Percentiles rank a stretch among this genome's conserved stretches.
Conservation (phyloP, 208 protist species). For the Lotmaria passim region DNA sequence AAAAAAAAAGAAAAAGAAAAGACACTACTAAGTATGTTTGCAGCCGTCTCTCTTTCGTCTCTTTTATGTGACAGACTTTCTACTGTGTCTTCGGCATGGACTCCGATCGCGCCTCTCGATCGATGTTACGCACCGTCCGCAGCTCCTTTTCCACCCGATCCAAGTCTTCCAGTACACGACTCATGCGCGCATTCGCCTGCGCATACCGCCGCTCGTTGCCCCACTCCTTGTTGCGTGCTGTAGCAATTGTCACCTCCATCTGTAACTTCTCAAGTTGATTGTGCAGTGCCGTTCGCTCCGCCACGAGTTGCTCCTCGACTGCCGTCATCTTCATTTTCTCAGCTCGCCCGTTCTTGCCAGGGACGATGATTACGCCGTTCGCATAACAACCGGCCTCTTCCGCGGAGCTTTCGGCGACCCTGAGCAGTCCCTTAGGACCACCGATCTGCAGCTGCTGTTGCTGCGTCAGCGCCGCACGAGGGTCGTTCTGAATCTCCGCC, state of each 20-base stretch:
- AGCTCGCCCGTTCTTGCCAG: not conserved
- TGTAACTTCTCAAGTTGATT: conserved; percentile 60
- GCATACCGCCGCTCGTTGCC: conserved; percentile 53
- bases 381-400: not conserved
- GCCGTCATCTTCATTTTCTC: conserved; percentile 22
- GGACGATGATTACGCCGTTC: conserved; percentile 1
- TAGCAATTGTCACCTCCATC: conserved; percentile 39
- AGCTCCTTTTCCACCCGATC: conserved; percentile 51
- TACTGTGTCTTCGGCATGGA: not conserved
- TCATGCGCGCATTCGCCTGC: conserved; percentile 54
- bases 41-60: not conserved
- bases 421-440: not conserved
- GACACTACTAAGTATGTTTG: not conserved
- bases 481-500: conserved; percentile 24
- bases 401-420: conserved; percentile 11
- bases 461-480: conserved; percentile 7
- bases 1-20: conserved; percentile 11
- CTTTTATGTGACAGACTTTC: not conserved
- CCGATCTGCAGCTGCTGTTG: not conserved
- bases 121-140: conserved; percentile 32
- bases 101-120: conserved; percentile 16
- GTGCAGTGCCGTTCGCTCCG: conserved; percentile 38
- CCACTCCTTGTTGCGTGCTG: conserved; percentile 33
- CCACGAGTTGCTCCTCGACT: conserved; percentile 41
- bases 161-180: conserved; percentile 47